Percentiles rank a stretch among this genome's conserved stretches.
Conservation (phyloP, 345 rosid species). For the Eucalyptus viminalis region DNA sequence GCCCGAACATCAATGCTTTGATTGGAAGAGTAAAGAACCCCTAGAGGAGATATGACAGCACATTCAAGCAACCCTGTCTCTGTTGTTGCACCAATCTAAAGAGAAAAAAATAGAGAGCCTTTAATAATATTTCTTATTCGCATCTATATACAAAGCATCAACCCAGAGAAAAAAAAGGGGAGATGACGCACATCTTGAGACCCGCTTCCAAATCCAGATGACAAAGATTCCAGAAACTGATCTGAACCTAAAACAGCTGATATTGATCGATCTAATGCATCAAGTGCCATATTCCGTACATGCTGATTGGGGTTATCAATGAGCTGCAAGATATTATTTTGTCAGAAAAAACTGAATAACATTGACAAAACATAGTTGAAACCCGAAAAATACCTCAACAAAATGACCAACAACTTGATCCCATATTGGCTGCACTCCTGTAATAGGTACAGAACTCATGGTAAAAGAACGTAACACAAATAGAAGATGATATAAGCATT, state of each 20-base stretch:
- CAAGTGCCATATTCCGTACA: constrained; percentile 77
- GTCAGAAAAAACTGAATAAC: constrained; percentile 10
- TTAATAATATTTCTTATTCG: not conserved
- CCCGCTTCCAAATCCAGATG: constrained; percentile 21
- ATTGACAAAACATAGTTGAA: constrained; percentile 1
- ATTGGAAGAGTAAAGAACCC: constrained; percentile 73
- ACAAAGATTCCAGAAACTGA: constrained; percentile 42
- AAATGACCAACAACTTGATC: constrained; percentile 90
- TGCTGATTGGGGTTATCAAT: constrained; percentile 75
- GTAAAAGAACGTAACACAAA: not conserved
- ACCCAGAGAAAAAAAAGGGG: not conserved
- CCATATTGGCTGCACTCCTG: constrained; percentile 94
- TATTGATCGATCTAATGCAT: constrained; percentile 91
- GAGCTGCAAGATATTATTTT: constrained; percentile 53
- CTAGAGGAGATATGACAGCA: constrained; percentile 74
- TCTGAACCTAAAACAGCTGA: constrained; percentile 89
- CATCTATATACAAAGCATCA: not conserved
- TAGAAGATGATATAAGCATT: not conserved
- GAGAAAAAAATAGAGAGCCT: constrained; percentile 1
- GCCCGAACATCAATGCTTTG: constrained; percentile 72
- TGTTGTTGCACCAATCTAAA: constrained; percentile 35
- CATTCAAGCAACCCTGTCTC: constrained; percentile 67
- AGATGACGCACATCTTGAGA: constrained; percentile 49
- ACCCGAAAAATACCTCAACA: constrained; percentile 49
- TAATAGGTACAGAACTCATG: not conserved